phyloP scores from a whole-genome alignment of 129 eudicot genomes.

The Centrapalus pauciflorus region DNA sequence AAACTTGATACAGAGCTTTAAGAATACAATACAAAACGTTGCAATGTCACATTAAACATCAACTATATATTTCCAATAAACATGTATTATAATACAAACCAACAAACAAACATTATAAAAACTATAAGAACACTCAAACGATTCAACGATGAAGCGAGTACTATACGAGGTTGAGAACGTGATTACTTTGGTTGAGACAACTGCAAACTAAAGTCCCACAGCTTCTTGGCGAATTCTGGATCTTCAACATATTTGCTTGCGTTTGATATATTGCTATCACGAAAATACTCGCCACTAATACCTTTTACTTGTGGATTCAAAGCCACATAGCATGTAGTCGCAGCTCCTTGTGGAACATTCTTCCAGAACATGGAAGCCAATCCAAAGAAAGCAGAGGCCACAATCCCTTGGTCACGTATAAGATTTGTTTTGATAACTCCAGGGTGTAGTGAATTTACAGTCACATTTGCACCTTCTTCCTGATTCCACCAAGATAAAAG shows the following conservation, averaged over 20 bases:
- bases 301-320: slow-evolving; percentile 75
- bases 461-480: slow-evolving; percentile 26
- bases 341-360: slow-evolving; percentile 63
- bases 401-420: slow-evolving; percentile 20
- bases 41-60: neutral
- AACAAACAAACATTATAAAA: slow-evolving; percentile 7
- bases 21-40: neutral
- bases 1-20: too few relatives aligned
- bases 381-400: slow-evolving; percentile 15
- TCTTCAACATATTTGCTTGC: slow-evolving; percentile 38
- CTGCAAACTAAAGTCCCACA: slow-evolving; percentile 79
- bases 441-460: slow-evolving; percentile 34
- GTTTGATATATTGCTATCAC: slow-evolving; percentile 55
- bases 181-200: slow-evolving; percentile 33
- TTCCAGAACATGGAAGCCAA: slow-evolving; percentile 12
- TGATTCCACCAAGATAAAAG: slow-evolving; percentile 2
- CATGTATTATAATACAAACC: neutral
- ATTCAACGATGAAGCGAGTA: neutral
- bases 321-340: slow-evolving; percentile 77
- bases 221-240: slow-evolving; percentile 60
- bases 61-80: neutral
- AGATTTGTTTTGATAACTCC: slow-evolving; percentile 36
- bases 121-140: neutral
- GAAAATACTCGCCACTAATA: slow-evolving; percentile 78
- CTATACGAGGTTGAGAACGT: neutral